phyloP scores from a whole-genome alignment of 495 filamentous ascomycete genomes.

The Letharia lupina region DNA sequence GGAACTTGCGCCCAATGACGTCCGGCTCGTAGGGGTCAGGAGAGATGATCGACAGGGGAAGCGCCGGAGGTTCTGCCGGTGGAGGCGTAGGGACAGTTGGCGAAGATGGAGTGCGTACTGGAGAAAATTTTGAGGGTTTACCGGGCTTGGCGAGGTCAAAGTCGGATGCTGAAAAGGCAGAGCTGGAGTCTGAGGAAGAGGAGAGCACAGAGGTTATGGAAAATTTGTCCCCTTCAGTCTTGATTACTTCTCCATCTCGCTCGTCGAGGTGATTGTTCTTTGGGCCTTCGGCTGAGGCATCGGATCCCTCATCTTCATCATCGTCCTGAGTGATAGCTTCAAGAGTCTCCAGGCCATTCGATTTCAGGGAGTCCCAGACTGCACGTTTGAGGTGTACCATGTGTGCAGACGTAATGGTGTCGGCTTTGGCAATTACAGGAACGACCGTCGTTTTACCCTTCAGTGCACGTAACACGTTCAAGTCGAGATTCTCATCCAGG shows the following conservation, averaged over 20 bases:
- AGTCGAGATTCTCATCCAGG: conserved; percentile 81
- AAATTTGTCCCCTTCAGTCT: conserved; percentile 25
- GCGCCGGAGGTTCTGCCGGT: conserved; percentile 33
- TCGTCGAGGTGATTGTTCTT: conserved; percentile 46
- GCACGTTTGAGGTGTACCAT: conserved; percentile 89
- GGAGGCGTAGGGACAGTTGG: conserved; percentile 7
- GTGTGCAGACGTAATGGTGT: conserved; percentile 87
- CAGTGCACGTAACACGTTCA: conserved; percentile 80
- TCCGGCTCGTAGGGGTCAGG: conserved; percentile 81
- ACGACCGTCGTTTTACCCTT: conserved; percentile 94
- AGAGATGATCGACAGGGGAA: conserved; percentile 89
- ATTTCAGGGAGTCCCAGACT: conserved; percentile 80
- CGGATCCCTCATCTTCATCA: conserved; percentile 36
- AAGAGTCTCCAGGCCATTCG: conserved; percentile 78
- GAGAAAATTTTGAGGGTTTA: conserved; percentile 36
- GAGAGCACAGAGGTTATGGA: conserved; percentile 24
- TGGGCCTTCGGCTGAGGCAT: conserved; percentile 35
- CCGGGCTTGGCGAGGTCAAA: conserved; percentile 31
- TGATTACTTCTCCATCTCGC: conserved; percentile 46
- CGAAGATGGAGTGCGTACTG: conserved; percentile 29
- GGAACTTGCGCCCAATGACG: conserved; percentile 73
- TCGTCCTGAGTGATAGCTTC: conserved; percentile 78
- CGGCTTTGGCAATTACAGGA: conserved; percentile 93
- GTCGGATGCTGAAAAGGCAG: conserved; percentile 41
- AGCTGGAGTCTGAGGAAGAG: conserved; percentile 26